Percentiles rank a stretch among this genome's conserved stretches.
phyloP scores from a whole-genome alignment of 2,329 filamentous ascomycete species.

The Pyricularia grisea region DNA sequence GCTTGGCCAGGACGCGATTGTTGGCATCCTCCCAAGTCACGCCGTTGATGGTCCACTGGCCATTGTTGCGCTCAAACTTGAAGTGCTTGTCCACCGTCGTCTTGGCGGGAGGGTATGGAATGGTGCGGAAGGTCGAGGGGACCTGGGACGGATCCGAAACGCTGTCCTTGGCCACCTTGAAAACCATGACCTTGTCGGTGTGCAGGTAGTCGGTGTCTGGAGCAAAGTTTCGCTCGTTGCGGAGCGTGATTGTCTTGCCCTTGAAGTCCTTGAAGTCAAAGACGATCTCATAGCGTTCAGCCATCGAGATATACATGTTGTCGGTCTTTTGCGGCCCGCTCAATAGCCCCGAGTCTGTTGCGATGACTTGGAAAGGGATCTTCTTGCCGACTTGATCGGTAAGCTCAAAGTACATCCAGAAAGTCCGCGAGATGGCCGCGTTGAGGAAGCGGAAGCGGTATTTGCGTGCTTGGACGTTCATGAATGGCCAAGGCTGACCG shows the following conservation, averaged over 20 bases:
- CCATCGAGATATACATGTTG: constrained; percentile 32
- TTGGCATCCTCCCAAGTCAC: constrained; percentile 28
- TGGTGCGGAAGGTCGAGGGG: constrained; percentile 12
- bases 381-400: constrained; percentile 7
- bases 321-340: constrained; percentile 23
- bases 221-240: constrained; percentile 25
- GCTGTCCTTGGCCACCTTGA: constrained; percentile 26
- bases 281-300: constrained; percentile 42
- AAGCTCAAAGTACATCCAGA: constrained; percentile 29
- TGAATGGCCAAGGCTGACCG: constrained; percentile 42
- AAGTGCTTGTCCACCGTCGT: constrained; percentile 10
- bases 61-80: constrained; percentile 10
- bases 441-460: constrained; percentile 42
- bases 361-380: constrained; percentile 36
- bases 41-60: constrained; percentile 32
- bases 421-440: constrained; percentile 29
- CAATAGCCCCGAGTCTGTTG: constrained; percentile 37
- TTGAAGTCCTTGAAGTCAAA: constrained; percentile 34
- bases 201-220: constrained; percentile 33
- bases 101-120: constrained; percentile 9
- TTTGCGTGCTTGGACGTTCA: constrained; percentile 42
- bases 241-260: constrained; percentile 34
- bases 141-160: constrained; percentile 17
- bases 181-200: constrained; percentile 33
- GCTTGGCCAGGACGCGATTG: constrained; percentile 30